Evolutionary conservation across 2,329 filamentous ascomycete genomes (phyloP).

Genomic region (Elsinoe necatrix): DNA sequence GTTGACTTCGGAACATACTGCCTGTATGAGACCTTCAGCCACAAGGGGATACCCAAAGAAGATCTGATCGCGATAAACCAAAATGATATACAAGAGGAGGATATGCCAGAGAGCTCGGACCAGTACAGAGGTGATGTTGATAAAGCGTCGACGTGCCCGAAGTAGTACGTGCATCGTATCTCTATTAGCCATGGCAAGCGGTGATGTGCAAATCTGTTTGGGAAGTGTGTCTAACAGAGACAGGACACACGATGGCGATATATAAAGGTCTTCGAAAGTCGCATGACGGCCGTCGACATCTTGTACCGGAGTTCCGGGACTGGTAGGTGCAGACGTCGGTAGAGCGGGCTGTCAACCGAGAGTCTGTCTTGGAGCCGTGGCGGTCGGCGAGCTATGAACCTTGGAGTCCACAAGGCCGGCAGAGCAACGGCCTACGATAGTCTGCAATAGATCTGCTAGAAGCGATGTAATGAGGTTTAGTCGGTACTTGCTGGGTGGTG

Average conservation of each 20-base stretch:
- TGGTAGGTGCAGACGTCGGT: no score
- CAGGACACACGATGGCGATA: not conserved
- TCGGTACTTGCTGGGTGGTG: no score
- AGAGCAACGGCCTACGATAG: no score
- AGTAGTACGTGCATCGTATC: not conserved
- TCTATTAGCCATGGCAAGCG: not conserved
- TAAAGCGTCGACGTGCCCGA: not conserved
- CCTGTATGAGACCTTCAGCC: not conserved
- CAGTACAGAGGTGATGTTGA: not conserved
- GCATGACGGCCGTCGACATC: no score
- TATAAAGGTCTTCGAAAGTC: not conserved
- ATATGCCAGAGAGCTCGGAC: not conserved
- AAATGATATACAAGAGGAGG: not conserved
- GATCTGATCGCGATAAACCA: not conserved
- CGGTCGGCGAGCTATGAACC: no score
- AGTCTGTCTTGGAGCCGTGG: no score
- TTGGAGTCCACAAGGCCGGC: no score
- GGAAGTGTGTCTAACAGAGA: not conserved
- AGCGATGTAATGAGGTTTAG: no score
- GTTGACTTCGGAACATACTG: not conserved
- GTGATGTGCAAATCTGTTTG: not conserved
- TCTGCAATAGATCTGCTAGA: no score
- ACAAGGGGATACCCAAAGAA: constrained; percentile 1
- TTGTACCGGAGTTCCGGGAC: no score
- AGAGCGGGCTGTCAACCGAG: no score